A percentile compares a stretch with the other conserved stretches of the same genome.
These are phyloP conservation scores for Ceratobasidium sp. DNA, from an alignment of 1,284 basidiomycete species.

Conservation along the genomic window DNA sequence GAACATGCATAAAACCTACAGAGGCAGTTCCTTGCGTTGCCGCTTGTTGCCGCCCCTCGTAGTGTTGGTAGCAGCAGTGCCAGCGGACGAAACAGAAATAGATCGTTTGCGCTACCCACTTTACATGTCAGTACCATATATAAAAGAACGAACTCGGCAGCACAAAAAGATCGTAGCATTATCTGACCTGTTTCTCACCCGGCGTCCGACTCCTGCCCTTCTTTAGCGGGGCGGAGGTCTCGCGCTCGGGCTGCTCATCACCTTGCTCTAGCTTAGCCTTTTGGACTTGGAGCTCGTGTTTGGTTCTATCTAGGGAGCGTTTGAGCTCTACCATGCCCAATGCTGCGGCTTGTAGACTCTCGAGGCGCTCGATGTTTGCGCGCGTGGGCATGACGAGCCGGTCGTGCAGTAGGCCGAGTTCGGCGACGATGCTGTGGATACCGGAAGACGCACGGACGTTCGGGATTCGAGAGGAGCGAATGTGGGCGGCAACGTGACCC, in stretches of 20 bases:
- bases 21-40: slow-evolving; percentile 56
- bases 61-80: slow-evolving; percentile 65
- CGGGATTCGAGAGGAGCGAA: slow-evolving; percentile 86
- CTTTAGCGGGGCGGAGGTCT: slow-evolving; percentile 35
- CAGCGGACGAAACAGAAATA: slow-evolving; percentile 68
- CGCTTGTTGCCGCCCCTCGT: slow-evolving; percentile 65
- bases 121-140: slow-evolving; percentile 23
- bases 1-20: neutral
- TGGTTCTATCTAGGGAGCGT: slow-evolving; percentile 84
- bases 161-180: neutral
- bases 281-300: slow-evolving; percentile 81
- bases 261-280: slow-evolving; percentile 73
- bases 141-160: neutral
- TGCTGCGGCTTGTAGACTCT: slow-evolving; percentile 76
- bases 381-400: slow-evolving; percentile 92
- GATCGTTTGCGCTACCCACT: slow-evolving; percentile 42
- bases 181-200: slow-evolving; percentile 37
- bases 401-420: slow-evolving; percentile 77
- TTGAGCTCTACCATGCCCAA: slow-evolving; percentile 84
- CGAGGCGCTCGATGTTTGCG: slow-evolving; percentile 77
- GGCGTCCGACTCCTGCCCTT: slow-evolving; percentile 40
- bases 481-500: slow-evolving; percentile 77
- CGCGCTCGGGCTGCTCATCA: slow-evolving; percentile 51
- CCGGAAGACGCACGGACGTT: slow-evolving; percentile 77
- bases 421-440: slow-evolving; percentile 76